Evolutionary conservation across 2,329 filamentous ascomycete genomes (phyloP).

Genomic region (Lecanicillium sp.): DNA sequence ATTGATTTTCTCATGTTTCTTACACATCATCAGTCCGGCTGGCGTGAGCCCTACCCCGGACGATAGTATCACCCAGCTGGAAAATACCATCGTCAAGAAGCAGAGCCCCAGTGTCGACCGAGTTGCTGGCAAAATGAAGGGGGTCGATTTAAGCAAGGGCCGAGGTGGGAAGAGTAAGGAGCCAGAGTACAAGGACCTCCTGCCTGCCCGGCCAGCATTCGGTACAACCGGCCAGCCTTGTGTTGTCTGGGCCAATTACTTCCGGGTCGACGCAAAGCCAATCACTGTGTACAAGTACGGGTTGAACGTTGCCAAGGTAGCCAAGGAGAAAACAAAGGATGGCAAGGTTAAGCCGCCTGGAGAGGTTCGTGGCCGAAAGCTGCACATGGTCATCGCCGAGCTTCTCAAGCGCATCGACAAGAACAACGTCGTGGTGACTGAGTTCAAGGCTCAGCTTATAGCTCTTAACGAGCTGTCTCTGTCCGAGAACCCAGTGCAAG

Average conservation of each 20-base stretch:
- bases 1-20: not conserved
- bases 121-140: slow-evolving; percentile 28
- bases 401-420: slow-evolving; percentile 28
- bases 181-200: slow-evolving; percentile 15
- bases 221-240: slow-evolving; percentile 34
- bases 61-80: slow-evolving; percentile 24
- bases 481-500: slow-evolving; percentile 20
- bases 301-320: slow-evolving; percentile 26
- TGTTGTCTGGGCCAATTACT: slow-evolving; percentile 48
- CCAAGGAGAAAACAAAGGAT: slow-evolving; percentile 9
- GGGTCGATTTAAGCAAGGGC: slow-evolving; percentile 19
- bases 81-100: slow-evolving; percentile 28
- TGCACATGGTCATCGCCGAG: slow-evolving; percentile 31
- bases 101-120: slow-evolving; percentile 19
- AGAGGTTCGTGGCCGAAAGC: slow-evolving; percentile 34
- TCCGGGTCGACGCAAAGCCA: slow-evolving; percentile 31
- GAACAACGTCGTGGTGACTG: slow-evolving; percentile 31
- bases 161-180: slow-evolving; percentile 10
- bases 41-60: slow-evolving; percentile 17
- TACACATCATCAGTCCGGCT: not conserved
- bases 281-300: slow-evolving; percentile 37
- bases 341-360: slow-evolving; percentile 10
- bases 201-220: slow-evolving; percentile 43
- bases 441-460: slow-evolving; percentile 44
- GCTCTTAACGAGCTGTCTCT: slow-evolving; percentile 29